phyloP scores from a whole-genome alignment of 2,329 filamentous ascomycete species.

The Botrytis galanthina region DNA sequence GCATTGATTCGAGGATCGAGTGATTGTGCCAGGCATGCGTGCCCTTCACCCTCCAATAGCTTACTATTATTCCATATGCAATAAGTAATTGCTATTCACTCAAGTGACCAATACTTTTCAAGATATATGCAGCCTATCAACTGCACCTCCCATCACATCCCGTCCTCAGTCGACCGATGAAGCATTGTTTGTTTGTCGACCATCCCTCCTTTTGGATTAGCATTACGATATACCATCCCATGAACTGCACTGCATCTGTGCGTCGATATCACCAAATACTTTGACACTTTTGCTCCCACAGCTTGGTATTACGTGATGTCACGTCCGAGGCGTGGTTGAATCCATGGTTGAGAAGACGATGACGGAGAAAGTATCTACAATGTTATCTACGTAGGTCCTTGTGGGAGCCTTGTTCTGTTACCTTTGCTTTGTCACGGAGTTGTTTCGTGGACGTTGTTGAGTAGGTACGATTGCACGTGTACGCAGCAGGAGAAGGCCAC shows the following conservation, averaged over 20 bases:
- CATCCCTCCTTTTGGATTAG: neutral
- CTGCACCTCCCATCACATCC: constrained; percentile 12
- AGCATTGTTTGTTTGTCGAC: neutral
- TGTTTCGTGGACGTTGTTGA: constrained; percentile 4
- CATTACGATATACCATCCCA: neutral
- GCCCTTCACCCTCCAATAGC: constrained; percentile 10
- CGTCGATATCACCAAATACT: neutral
- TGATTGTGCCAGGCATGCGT: neutral
- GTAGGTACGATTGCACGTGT: constrained; percentile 13
- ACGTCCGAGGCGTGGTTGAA: constrained; percentile 6
- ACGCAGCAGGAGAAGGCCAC: constrained; percentile 10
- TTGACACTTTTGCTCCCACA: neutral
- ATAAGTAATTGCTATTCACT: neutral
- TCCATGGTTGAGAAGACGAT: neutral
- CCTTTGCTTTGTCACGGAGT: constrained; percentile 1
- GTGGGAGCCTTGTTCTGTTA: constrained; percentile 3
- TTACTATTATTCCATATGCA: constrained; percentile 14
- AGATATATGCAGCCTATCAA: constrained; percentile 9
- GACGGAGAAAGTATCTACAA: constrained; percentile 4
- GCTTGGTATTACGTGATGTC: constrained; percentile 16
- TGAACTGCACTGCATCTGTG: neutral
- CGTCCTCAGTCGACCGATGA: neutral
- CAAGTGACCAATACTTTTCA: neutral
- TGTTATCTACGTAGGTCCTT: constrained; percentile 5
- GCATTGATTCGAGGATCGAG: constrained; percentile 17